A percentile compares a stretch with the other conserved stretches of the same genome.
phyloP scores from a whole-genome alignment of 768 basidiomycete genomes.

The Mycena rebaudengoi region DNA sequence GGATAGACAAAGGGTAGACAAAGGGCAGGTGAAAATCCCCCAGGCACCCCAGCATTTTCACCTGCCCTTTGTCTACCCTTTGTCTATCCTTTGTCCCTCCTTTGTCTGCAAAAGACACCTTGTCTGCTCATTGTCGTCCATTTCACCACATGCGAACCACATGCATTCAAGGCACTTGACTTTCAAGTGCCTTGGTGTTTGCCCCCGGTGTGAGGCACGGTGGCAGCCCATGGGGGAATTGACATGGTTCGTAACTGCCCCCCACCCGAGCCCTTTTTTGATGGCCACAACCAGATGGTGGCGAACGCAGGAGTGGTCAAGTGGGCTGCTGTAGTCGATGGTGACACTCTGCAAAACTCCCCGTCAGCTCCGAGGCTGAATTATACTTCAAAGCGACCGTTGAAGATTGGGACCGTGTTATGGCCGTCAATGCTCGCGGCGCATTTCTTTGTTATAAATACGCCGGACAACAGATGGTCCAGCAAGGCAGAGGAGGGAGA shows the following conservation, averaged over 20 bases:
- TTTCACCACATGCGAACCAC: no score
- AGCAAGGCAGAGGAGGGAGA: constrained; percentile 47
- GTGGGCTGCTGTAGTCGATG: not conserved
- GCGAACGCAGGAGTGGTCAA: constrained; percentile 35
- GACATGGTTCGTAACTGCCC: constrained; percentile 29
- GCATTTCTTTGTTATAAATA: constrained; percentile 49
- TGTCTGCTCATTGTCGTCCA: no score
- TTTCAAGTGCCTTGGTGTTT: no score
- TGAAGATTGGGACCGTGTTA: constrained; percentile 35
- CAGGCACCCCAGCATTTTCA: no score
- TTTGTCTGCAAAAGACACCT: no score
- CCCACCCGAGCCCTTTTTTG: no score
- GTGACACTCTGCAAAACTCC: not conserved
- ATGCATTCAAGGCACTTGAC: no score
- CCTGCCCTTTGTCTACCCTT: no score
- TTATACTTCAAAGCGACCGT: not conserved
- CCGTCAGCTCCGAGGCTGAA: not conserved
- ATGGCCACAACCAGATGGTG: constrained; percentile 29
- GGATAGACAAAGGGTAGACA: no score
- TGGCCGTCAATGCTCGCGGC: constrained; percentile 43
- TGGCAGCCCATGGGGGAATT: constrained; percentile 40
- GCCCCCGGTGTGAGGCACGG: no score
- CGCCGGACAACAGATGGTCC: constrained; percentile 49
- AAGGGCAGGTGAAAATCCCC: no score
- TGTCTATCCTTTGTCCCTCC: no score